These are phyloP conservation scores for Senna siamea DNA, from an alignment of 306 rosid genomes.

Conservation along the genomic window DNA sequence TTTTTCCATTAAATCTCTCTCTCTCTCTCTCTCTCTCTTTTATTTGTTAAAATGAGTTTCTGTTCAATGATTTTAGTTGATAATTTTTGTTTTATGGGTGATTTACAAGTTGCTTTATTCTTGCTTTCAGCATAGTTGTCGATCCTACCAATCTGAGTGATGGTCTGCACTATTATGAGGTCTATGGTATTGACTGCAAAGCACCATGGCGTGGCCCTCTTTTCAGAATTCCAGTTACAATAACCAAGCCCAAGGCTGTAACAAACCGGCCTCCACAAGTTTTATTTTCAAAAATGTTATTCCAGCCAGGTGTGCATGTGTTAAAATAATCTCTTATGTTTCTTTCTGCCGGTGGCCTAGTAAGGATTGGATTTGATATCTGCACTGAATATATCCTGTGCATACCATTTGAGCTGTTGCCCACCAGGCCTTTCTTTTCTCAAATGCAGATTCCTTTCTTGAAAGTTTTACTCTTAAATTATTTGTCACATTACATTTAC, in stretches of 20 bases:
- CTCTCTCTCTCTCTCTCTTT: not conserved
- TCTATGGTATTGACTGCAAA: conserved; percentile 87
- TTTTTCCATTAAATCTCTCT: conserved; percentile 1
- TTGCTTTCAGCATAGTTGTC: conserved; percentile 72
- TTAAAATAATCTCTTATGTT: conserved; percentile 32
- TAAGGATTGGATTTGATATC: conserved; percentile 11
- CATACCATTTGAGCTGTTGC: conserved; percentile 29
- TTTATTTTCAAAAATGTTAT: conserved; percentile 72
- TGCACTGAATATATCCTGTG: conserved; percentile 4
- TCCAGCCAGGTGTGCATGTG: conserved; percentile 72
- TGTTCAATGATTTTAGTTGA: conserved; percentile 19
- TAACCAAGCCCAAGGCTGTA: conserved; percentile 77
- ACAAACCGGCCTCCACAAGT: conserved; percentile 63
- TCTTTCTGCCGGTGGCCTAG: conserved; percentile 36
- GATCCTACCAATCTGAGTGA: conserved; percentile 80
- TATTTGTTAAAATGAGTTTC: conserved; percentile 28
- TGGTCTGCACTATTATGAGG: conserved; percentile 91
- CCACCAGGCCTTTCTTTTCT: not conserved
- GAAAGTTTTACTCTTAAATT: too few relatives aligned
- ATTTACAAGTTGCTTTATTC: conserved; percentile 34
- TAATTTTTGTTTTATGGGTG: conserved; percentile 19
- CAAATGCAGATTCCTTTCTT: conserved; percentile 13
- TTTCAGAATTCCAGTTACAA: conserved; percentile 87
- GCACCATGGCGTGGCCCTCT: conserved; percentile 99
- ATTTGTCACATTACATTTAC: conserved; percentile 15